A percentile compares a stretch with the other conserved stretches of the same genome.
Evolutionary conservation across 139 green algal species (phyloP).

Genomic region (Spirogloea muscicola): DNA sequence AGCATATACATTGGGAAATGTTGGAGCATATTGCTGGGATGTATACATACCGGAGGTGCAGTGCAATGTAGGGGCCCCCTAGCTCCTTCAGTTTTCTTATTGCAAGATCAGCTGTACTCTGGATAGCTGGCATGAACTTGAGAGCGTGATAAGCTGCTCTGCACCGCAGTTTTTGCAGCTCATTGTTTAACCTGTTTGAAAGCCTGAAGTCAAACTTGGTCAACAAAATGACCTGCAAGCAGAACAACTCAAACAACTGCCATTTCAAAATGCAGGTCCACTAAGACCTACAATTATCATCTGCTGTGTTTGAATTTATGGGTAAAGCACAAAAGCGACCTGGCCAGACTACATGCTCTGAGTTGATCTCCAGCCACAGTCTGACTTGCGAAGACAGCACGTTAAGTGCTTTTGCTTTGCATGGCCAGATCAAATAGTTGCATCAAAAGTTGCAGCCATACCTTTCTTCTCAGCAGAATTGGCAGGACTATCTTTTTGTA

Average conservation of each 20-base stretch:
- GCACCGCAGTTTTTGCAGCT: conserved; percentile 18
- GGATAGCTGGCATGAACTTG: background rate
- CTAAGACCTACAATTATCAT: too few species aligned
- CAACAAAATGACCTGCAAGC: conserved; percentile 1
- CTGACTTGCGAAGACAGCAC: background rate
- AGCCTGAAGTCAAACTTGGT: conserved; percentile 9
- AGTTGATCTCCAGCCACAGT: background rate
- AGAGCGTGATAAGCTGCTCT: conserved; percentile 2
- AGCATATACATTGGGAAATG: background rate
- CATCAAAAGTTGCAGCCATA: too few species aligned
- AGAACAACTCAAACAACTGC: too few species aligned
- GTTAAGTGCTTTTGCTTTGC: background rate
- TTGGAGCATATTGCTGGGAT: background rate
- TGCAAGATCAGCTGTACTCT: too few species aligned
- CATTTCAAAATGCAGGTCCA: too few species aligned
- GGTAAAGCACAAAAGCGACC: background rate
- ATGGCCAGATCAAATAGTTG: too few species aligned
- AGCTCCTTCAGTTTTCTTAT: background rate
- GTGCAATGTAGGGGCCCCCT: background rate
- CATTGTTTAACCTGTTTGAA: background rate
- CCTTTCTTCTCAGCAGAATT: too few species aligned
- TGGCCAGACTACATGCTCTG: too few species aligned
- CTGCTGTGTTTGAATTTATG: background rate
- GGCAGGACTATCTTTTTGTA: background rate
- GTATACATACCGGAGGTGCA: background rate